A percentile compares a stretch with the other conserved stretches of the same genome.
These are phyloP conservation scores for Petunia secreta DNA, from an alignment of 257 asterid genomes.

Conservation along the genomic window DNA sequence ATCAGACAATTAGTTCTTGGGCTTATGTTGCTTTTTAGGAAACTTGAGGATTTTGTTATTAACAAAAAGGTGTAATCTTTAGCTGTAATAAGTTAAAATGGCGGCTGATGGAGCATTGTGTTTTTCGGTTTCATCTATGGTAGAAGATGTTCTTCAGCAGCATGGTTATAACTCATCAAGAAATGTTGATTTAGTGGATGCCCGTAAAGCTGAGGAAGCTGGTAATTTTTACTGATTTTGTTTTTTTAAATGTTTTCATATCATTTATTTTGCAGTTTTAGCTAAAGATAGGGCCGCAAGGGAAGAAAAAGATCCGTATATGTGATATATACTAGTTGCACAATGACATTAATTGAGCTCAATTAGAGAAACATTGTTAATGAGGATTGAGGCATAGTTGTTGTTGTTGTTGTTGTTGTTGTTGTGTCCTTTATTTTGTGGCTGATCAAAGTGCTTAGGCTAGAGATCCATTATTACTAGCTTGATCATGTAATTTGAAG, in stretches of 20 bases:
- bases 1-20: neutral
- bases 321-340: too few relatives aligned
- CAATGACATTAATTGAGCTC: too few relatives aligned
- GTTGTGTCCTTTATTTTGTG: neutral
- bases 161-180: constrained; percentile 68
- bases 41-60: constrained; percentile 26
- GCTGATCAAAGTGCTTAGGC: constrained; percentile 4
- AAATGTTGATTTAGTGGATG: constrained; percentile 73
- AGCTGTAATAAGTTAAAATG: constrained; percentile 38
- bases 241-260: neutral
- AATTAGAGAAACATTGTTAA: too few relatives aligned
- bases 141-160: constrained; percentile 96
- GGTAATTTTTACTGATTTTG: constrained; percentile 46
- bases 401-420: too few relatives aligned
- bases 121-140: constrained; percentile 83
- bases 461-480: neutral
- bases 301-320: too few relatives aligned
- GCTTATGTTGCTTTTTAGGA: constrained; percentile 8
- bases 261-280: too few relatives aligned
- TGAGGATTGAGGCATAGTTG: too few relatives aligned
- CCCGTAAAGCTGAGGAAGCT: constrained; percentile 93
- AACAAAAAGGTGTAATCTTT: neutral
- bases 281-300: too few relatives aligned
- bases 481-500: neutral
- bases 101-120: constrained; percentile 59